These are phyloP conservation scores for Gracilariopsis chorda DNA, from an alignment of 23 red algal genomes.

Conservation along the genomic window DNA sequence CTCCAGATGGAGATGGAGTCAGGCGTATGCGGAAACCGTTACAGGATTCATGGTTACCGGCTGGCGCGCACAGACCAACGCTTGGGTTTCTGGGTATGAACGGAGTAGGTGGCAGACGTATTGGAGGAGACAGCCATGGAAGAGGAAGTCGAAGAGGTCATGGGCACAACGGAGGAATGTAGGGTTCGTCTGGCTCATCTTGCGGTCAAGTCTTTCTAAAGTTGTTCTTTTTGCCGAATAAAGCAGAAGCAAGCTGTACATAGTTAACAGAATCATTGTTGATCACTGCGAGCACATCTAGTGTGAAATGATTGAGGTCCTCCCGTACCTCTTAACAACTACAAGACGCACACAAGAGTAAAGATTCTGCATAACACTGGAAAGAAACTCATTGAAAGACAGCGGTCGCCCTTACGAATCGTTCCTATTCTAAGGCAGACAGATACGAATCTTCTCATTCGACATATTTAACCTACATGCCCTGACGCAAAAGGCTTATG, in stretches of 20 bases:
- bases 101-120: background rate
- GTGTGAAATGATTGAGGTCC: too few species aligned
- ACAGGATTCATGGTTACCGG: background rate
- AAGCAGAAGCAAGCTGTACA: slow-evolving; percentile 14
- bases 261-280: background rate
- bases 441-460: too few species aligned
- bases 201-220: background rate
- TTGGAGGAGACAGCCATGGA: background rate
- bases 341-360: too few species aligned
- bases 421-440: too few species aligned
- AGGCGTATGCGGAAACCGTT: background rate
- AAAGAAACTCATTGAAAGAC: too few species aligned
- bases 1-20: background rate
- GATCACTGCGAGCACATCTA: too few species aligned
- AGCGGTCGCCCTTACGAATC: too few species aligned
- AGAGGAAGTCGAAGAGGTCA: background rate
- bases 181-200: background rate
- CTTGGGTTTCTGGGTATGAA: background rate
- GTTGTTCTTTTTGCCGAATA: background rate
- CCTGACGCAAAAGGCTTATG: too few species aligned
- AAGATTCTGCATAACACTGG: slow-evolving; percentile 29
- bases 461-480: too few species aligned
- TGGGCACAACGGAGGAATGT: background rate
- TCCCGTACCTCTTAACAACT: too few species aligned
- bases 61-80: background rate